Conservation (phyloP, 768 basidiomycete species). For the Neoboletus brunneissimus region DNA sequence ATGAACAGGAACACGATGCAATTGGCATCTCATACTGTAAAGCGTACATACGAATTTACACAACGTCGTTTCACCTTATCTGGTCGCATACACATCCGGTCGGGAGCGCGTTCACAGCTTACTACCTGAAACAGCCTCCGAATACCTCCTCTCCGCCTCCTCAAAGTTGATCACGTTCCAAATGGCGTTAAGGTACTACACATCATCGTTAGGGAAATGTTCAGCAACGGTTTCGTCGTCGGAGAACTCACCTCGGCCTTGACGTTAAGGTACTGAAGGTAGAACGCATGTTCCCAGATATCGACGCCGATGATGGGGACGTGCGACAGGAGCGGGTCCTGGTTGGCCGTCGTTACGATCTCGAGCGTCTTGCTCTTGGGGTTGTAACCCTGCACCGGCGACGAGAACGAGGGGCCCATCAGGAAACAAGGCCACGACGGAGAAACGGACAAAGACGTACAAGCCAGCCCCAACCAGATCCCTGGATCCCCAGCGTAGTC, state of each 20-base stretch:
- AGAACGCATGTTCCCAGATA: slow-evolving; percentile 96
- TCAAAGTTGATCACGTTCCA: slow-evolving; percentile 71
- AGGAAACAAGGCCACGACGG: not conserved
- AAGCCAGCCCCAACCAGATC: slow-evolving; percentile 96
- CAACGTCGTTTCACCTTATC: not conserved
- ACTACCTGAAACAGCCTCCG: slow-evolving; percentile 34
- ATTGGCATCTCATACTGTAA: not conserved
- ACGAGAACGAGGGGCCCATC: not conserved
- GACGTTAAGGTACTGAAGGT: slow-evolving; percentile 94
- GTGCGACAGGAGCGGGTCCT: slow-evolving; percentile 82
- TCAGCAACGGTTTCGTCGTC: not conserved
- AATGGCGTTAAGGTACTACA: slow-evolving; percentile 70
- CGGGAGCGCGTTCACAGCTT: slow-evolving; percentile 33
- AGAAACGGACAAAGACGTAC: slow-evolving; percentile 55
- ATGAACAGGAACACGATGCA: not conserved
- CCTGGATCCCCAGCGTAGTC: slow-evolving; percentile 82
- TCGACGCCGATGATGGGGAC: slow-evolving; percentile 89
- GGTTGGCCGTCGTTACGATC: slow-evolving; percentile 90
- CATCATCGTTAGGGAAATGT: not conserved
- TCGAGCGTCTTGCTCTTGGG: slow-evolving; percentile 68
- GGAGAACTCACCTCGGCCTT: slow-evolving; percentile 75
- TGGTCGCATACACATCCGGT: not conserved
- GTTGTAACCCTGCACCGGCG: slow-evolving; percentile 61
- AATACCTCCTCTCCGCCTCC: slow-evolving; percentile 67
- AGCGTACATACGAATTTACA: not conserved